Base-by-base conservation (phyloP, 2,329 filamentous ascomycete genomes). In the Huntiella omanensis region DNA sequence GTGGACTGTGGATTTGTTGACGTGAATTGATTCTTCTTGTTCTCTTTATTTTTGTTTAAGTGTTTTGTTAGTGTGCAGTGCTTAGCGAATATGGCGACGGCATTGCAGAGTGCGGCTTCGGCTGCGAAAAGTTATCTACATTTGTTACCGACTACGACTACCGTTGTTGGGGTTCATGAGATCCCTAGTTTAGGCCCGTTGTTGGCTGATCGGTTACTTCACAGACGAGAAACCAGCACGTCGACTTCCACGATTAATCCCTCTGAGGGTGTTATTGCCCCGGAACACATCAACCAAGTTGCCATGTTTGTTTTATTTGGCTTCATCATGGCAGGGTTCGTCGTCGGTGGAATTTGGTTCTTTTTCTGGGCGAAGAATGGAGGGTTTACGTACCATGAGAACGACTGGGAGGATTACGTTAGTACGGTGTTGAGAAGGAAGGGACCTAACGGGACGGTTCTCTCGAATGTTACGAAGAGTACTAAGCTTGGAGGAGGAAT, bases 331-430 rank as follows among this genome's bases (percentile, higher is more conserved):
- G 77, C 77, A 1, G 75, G 65, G 32, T 81, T 96, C 58, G 81
- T 91, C 17, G 49, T 83, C 3, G 73, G 69, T 0, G 74, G 71
- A 17, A 85, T 96, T 57, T 98, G 91, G 87, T 95, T 98, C 71
- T 96, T 98, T 72, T 93, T 93, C 71, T 92, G 84, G 82, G 88
- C 88, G 48, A 88, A 83, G 64, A 94, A 96, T 55, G 91, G 91
- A 51, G 91, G 91, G 11, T 95, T 96, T 66, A 67, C 82, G 52
- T 96, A 86, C 70, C 72, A 73, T 40, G 67, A 92, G 52, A 70
- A 75, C 33, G 91, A 98, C 62, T 98, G 91, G 88, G 88, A 96
- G 4, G 91, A 98, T 57, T 98, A 98, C 74, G 96, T 96, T 61
- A 80, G 82, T 1, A 95, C 88, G 0, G 91, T 98, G 2, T 64